Evolutionary conservation across 257 asterid species (phyloP), one percentile per base, ranked within the genome.

Genomic region (Solanum chmielewskii): DNA sequence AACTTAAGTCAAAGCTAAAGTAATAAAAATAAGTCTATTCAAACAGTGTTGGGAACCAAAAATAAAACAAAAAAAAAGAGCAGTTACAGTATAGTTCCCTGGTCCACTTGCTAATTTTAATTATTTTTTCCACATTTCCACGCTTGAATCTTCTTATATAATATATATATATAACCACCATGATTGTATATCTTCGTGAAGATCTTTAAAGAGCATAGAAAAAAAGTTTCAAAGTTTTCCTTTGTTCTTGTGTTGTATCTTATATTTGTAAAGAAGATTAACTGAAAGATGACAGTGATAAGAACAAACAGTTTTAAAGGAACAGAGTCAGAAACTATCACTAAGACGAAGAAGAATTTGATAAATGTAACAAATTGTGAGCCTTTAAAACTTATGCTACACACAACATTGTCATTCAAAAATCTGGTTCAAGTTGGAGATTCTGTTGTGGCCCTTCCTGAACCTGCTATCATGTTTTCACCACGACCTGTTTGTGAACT

Each of bases 401-500:
- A 92, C 89, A 89, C 89, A 47, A 89, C 97, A 1, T 94, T 92
- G 73, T 95, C 99, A 9, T 96, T 96, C 93, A 94, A 92, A 88
- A 91, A 90, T 89, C 88, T 96, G 37, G 90, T 93, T 87, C 91
- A 88, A 85, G 90, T 93, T 87, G 90, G 87, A 85, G 92, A 91
- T 20, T 68, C 73, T 14, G 82, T 71, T 78, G 74, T 74, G 27
- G 84, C 90, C 77, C 91, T 96, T 85, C 99, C 98, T 10, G 95
- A 92, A 1, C 98, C 98, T 9, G 92, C 93, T 5, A 47, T 94
- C 18, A 89, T 93, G 90, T 94, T 89, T 85, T 93, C 98, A 20
- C 98, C 98, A 0, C 89, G 93, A 44, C 97, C 98, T 3, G 94
- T 92, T 31, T 88, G 91, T 44, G 98, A 95, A 94, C 98, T 94